Base-by-base conservation (phyloP, 139 green algal species). In the Zygnema circumcarinatum region DNA sequence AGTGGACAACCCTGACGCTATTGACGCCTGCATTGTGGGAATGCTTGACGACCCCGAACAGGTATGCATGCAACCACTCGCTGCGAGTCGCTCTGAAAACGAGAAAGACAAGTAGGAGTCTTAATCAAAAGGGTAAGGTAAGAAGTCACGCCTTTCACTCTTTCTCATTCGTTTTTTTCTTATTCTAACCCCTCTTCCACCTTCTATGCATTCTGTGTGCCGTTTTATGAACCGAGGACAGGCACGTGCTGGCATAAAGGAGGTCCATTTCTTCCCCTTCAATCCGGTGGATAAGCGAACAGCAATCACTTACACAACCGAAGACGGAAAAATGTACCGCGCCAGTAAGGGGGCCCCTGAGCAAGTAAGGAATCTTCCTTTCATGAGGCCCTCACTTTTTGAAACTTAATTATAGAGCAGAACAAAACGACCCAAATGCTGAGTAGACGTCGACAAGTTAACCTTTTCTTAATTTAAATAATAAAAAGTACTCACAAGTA, bases 241-340 rank as follows among this genome's bases (percentile, higher is more conserved):
- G 76, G 79, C 79, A 21, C 40, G 79, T 38, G 79, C 79, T 2
- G 42, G 42, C 20, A 85, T 85, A 21, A 52, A 91, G 76, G 90
- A 95, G 78, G 33, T 95, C 0, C 93, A 98, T 88, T 96, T 95
- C 92, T 81, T 93, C 89, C 95, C 95, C 31, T 98, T 98, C 76
- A 95, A 98, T 92, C 95, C 95, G 74, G 94, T 88, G 62, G 86
- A 94, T 76, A 98, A 98, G 93, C 91, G 94, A 67, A 98, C 95
- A 35, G 94, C 96, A 92, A 90, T 92, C 40, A 95, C 93, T 39
- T 86, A 76, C 36, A 79, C 29, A 11, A 21, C 16, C 3, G 25
- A 54, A 76, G 73, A 88, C 76, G 82, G 82, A 35, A 88, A 88
- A 38, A 68, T 88, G 82, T 87, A 87, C 11, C 7, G 82, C 11